Evolutionary conservation across 768 basidiomycete genomes (phyloP).

Genomic region (Lanmaoa rubissima): DNA sequence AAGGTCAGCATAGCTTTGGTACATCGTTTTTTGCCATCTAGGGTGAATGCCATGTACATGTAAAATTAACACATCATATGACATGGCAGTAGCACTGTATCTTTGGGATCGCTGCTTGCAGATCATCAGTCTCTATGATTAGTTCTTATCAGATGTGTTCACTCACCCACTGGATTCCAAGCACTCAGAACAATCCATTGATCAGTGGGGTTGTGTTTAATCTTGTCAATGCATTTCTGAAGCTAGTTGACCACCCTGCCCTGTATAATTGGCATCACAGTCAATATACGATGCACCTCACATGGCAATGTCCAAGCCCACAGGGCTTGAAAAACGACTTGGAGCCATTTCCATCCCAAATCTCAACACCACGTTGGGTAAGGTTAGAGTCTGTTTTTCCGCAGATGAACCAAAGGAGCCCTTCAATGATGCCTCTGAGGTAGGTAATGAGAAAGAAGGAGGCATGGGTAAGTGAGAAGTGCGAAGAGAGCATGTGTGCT

Average conservation of each 20-base stretch:
- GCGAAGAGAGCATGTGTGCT: slow-evolving; percentile 93
- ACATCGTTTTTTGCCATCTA: too few species aligned
- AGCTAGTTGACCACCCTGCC: slow-evolving; percentile 93
- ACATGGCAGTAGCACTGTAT: slow-evolving; percentile 88
- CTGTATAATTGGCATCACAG: slow-evolving; percentile 72
- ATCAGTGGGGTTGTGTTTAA: slow-evolving; percentile 90
- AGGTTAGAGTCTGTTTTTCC: slow-evolving; percentile 85
- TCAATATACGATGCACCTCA: slow-evolving; percentile 84
- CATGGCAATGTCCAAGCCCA: slow-evolving; percentile 76
- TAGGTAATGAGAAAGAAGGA: slow-evolving; percentile 90
- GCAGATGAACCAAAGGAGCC: slow-evolving; percentile 90
- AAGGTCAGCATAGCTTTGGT: too few species aligned
- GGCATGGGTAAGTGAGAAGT: slow-evolving; percentile 78
- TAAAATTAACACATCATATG: too few species aligned
- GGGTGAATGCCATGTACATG: too few species aligned
- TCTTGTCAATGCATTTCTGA: slow-evolving; percentile 83
- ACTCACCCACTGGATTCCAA: slow-evolving; percentile 94
- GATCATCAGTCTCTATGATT: neutral
- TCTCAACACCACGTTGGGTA: slow-evolving; percentile 81
- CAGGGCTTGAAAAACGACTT: slow-evolving; percentile 81
- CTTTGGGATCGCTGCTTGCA: slow-evolving; percentile 69
- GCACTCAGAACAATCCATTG: slow-evolving; percentile 92
- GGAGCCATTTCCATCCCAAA: slow-evolving; percentile 97
- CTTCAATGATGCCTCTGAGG: slow-evolving; percentile 85
- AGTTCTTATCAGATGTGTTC: neutral